Base-by-base conservation (phyloP, 2,329 filamentous ascomycete species). In the Fusarium keratoplasticum region DNA sequence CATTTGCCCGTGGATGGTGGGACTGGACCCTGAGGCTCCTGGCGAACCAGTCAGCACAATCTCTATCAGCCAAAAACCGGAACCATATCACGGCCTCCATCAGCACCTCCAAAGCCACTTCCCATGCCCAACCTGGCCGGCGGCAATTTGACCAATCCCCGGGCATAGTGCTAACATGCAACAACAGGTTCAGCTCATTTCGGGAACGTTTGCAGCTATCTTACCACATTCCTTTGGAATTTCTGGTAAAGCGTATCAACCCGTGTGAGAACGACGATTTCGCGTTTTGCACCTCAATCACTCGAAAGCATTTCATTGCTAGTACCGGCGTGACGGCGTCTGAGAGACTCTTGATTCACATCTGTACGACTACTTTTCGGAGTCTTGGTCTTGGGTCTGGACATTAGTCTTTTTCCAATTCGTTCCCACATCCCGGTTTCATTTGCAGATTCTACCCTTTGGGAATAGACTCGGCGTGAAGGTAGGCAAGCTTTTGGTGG, bases 221-320 rank as follows among this genome's bases (percentile, higher is more conserved):
- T 80, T 80, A 81, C 80, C 80, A 83, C 81, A 79, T 81, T 83
- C 81, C 82, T 82, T 83, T 74, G 80, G 80, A 82, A 83, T 83
- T 77, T 73, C 76, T 79, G 81, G 80, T 82, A 82, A 80, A 80
- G 78, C 82, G 77, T 76, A 79, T 66, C 64, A 59, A 70, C 75
- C 76, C 67, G 72, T 69, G 73, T 79, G 64, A 74, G 73, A 75
- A 77, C 76, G 69, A 76, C 72, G 65, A 76, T 77, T 77, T 75
- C 71, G 72, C 69, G 70, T 79, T 79, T 78, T 72, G 69, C 77
- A 78, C 69, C 67, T 61, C 74, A 44, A 76, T 69, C 74, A 58
- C 70, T 78, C 75, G 54, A 72, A 78, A 80, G 78, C 79, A 81
- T 78, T 79, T 73, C 74, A 72, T 81, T 81, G 77, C 80, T 79